Conservation (phyloP, 2,329 filamentous ascomycete genomes). For the Alternaria rosae region DNA sequence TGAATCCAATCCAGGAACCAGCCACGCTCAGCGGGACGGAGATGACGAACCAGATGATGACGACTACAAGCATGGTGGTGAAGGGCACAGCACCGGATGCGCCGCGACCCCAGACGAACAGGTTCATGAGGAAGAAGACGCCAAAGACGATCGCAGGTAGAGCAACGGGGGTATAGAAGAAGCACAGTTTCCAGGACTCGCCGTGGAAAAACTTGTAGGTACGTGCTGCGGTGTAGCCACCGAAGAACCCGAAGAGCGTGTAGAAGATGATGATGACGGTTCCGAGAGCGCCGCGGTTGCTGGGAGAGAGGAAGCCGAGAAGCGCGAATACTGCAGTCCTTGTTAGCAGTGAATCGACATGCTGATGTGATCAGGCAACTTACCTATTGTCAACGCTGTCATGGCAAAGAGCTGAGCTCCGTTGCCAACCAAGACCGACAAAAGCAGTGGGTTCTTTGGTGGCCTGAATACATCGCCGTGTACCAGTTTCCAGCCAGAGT, state of each 20-base stretch:
- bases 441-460: conserved; percentile 80
- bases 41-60: conserved; percentile 96
- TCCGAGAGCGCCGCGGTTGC: conserved; percentile 90
- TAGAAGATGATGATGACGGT: conserved; percentile 94
- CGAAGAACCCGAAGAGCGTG: conserved; percentile 89
- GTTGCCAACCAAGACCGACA: conserved; percentile 89
- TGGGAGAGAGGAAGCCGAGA: conserved; percentile 92
- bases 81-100: conserved; percentile 96
- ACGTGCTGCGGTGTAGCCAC: conserved; percentile 86
- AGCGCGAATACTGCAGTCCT: conserved; percentile 73
- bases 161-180: conserved; percentile 83
- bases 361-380: conserved; percentile 17
- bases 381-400: conserved; percentile 87
- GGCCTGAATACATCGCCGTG: conserved; percentile 97
- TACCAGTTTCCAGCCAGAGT: conserved; percentile 98
- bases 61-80: conserved; percentile 92
- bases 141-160: conserved; percentile 87
- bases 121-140: conserved; percentile 90
- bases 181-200: conserved; percentile 93
- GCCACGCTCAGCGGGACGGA: conserved; percentile 89
- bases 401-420: conserved; percentile 97
- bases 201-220: conserved; percentile 95
- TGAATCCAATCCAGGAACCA: conserved; percentile 94
- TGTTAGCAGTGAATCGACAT: conserved; percentile 16
- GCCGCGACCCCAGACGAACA: conserved; percentile 93